Evolutionary conservation across 768 basidiomycete species (phyloP).

Genomic region (Baorangia bicolor): DNA sequence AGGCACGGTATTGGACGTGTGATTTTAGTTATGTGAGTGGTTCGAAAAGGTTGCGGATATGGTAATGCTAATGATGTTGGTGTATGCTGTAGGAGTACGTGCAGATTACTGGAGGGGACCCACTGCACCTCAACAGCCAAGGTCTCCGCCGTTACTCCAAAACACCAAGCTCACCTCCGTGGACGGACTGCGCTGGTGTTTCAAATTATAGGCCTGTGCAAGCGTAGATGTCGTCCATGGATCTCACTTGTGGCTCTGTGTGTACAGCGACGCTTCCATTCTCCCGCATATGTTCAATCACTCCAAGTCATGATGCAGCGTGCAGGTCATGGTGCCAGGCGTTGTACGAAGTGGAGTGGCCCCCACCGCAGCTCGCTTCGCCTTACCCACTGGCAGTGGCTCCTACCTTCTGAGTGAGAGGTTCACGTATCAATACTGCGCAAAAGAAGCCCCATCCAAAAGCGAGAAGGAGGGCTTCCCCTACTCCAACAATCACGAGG

Average conservation of each 20-base stretch:
- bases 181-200: neutral
- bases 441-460: too few relatives aligned
- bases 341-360: neutral
- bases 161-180: constrained; percentile 1
- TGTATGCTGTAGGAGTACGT: constrained; percentile 76
- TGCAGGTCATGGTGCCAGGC: constrained; percentile 6
- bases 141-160: neutral
- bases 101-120: constrained; percentile 74
- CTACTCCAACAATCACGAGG: too few relatives aligned
- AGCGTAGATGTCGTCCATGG: neutral
- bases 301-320: constrained; percentile 16
- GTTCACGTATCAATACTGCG: too few relatives aligned
- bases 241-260: neutral
- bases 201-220: neutral
- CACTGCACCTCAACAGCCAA: neutral
- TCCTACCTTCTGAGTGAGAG: too few relatives aligned
- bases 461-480: too few relatives aligned
- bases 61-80: neutral
- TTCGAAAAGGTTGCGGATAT: neutral
- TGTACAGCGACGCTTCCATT: constrained; percentile 22
- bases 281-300: neutral
- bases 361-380: constrained; percentile 21
- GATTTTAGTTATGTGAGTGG: constrained; percentile 93
- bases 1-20: constrained; percentile 93
- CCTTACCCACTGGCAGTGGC: constrained; percentile 2